A percentile compares a stretch with the other conserved stretches of the same genome.
phyloP scores from a whole-genome alignment of 2,329 filamentous ascomycete genomes.

The Cladosporium phlei region DNA sequence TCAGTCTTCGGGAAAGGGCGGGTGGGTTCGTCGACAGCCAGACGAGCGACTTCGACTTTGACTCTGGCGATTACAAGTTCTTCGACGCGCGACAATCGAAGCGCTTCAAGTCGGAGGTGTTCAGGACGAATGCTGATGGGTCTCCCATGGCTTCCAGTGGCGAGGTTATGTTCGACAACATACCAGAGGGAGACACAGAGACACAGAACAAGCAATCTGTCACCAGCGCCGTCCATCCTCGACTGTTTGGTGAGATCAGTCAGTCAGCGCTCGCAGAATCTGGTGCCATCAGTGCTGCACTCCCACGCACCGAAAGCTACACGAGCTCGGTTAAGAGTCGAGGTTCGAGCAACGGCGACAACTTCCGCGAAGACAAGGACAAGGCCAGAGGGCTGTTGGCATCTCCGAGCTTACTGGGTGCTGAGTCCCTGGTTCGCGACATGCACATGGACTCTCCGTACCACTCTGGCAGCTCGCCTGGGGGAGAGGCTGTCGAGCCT shows the following conservation, averaged over 20 bases:
- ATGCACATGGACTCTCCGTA: slow-evolving; percentile 46
- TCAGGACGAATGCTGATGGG: slow-evolving; percentile 32
- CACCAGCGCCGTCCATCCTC: slow-evolving; percentile 24
- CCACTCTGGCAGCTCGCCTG: slow-evolving; percentile 33
- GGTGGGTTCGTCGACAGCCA: slow-evolving; percentile 49
- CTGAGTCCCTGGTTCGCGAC: slow-evolving; percentile 45
- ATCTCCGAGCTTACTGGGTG: slow-evolving; percentile 41
- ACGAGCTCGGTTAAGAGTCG: slow-evolving; percentile 1
- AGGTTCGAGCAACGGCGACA: slow-evolving; percentile 10
- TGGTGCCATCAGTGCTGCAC: slow-evolving; percentile 23
- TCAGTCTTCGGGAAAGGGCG: slow-evolving; percentile 48
- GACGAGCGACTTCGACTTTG: slow-evolving; percentile 28
- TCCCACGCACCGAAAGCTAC: slow-evolving; percentile 19
- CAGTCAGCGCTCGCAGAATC: slow-evolving; percentile 52
- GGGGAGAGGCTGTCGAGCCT: slow-evolving; percentile 34
- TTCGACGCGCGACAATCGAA: slow-evolving; percentile 41
- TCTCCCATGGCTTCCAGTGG: slow-evolving; percentile 33
- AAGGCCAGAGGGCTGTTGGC: slow-evolving; percentile 2
- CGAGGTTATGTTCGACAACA: slow-evolving; percentile 34
- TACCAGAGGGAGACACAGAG: slow-evolving; percentile 24
- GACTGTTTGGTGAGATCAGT: slow-evolving; percentile 59
- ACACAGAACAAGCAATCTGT: slow-evolving; percentile 24
- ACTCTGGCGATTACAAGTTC: slow-evolving; percentile 35
- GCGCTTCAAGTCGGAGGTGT: slow-evolving; percentile 38
- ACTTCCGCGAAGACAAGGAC: slow-evolving; percentile 1